Evolutionary conservation across 345 rosid genomes (phyloP).

Genomic region (Salix dunnii): DNA sequence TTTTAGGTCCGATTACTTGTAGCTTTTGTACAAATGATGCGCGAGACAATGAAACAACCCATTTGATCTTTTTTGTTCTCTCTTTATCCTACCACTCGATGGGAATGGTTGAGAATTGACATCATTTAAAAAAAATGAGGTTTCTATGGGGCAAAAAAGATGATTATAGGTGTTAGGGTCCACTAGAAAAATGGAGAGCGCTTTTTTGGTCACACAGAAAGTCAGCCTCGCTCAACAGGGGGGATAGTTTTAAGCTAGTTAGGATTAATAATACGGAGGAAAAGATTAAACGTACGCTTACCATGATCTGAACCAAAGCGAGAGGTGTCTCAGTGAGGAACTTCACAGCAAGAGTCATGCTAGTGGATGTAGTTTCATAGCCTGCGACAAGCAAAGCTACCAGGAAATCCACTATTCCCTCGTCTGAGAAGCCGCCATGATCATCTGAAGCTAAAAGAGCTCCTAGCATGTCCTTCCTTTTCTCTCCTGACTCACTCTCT

Average conservation of each 20-base stretch:
- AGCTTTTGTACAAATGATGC: background rate
- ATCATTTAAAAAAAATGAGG: conserved; percentile 20
- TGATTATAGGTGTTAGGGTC: conserved; percentile 18
- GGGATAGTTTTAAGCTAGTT: background rate
- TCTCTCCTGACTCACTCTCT: conserved; percentile 45
- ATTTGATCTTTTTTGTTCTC: conserved; percentile 15
- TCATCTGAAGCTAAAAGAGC: conserved; percentile 69
- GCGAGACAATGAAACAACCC: background rate
- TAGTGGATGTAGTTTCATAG: conserved; percentile 91
- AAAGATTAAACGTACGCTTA: conserved; percentile 8
- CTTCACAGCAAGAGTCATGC: conserved; percentile 95
- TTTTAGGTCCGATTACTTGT: background rate
- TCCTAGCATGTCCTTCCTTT: conserved; percentile 69
- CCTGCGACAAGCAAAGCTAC: conserved; percentile 92
- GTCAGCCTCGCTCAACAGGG: no score
- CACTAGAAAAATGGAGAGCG: background rate
- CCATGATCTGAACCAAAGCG: conserved; percentile 90
- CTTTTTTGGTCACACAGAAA: background rate
- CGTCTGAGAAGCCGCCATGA: conserved; percentile 60
- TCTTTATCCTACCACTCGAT: conserved; percentile 26
- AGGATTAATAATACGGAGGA: background rate
- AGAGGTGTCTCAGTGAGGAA: conserved; percentile 88
- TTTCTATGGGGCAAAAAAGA: conserved; percentile 24
- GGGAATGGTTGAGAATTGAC: conserved; percentile 35
- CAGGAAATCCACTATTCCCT: conserved; percentile 83